These are phyloP conservation scores for Tetrahymena malaccensis DNA, from an alignment of 73 alveolate species.

Conservation along the genomic window DNA sequence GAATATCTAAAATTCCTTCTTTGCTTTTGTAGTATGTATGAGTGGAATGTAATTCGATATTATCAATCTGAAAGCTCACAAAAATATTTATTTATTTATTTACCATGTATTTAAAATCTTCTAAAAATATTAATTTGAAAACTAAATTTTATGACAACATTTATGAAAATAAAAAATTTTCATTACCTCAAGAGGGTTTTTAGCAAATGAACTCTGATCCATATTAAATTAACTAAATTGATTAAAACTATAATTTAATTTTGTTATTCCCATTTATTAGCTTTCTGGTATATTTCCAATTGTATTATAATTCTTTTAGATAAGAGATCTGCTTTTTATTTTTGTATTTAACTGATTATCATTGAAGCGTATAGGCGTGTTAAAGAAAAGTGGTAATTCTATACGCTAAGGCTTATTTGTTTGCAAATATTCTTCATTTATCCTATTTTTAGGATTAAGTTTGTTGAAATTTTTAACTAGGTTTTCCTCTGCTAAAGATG, in stretches of 20 bases:
- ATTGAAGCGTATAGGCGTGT: slow-evolving; percentile 60
- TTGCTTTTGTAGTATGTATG: no score
- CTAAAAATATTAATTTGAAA: background rate
- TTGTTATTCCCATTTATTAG: background rate
- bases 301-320: background rate
- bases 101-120: background rate
- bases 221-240: background rate
- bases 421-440: background rate
- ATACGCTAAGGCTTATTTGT: slow-evolving; percentile 62
- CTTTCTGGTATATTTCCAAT: background rate
- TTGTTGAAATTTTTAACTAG: slow-evolving; percentile 12
- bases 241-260: background rate
- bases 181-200: background rate
- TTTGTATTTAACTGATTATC: background rate
- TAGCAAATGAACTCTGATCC: background rate
- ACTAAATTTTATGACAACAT: background rate
- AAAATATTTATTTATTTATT: no score
- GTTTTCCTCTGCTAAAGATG: slow-evolving; percentile 41
- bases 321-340: background rate
- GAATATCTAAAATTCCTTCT: no score
- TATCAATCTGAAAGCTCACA: no score
- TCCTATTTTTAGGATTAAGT: background rate
- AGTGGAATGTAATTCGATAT: no score
- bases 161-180: no score
- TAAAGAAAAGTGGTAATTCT: slow-evolving; percentile 73